phyloP scores from a whole-genome alignment of 1,139 yeast species.

The Geotrichum bryndzae region DNA sequence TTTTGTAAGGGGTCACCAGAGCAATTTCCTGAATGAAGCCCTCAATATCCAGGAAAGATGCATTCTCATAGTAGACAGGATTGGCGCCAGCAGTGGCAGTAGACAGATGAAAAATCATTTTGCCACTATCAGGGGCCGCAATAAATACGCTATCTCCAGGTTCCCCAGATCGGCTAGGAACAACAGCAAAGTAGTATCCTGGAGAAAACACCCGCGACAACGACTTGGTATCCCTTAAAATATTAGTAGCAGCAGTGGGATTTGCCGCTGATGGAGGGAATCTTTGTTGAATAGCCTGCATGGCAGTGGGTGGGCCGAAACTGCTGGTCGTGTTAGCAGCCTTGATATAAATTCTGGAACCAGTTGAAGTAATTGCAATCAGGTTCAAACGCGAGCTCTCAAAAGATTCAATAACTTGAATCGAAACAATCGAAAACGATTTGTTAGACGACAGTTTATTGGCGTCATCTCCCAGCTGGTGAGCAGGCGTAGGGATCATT shows the following conservation, averaged over 20 bases:
- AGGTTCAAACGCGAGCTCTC: constrained; percentile 71
- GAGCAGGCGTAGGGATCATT: constrained; percentile 28
- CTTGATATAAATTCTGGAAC: constrained; percentile 62
- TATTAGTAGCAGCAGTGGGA: constrained; percentile 27
- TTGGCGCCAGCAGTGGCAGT: constrained; percentile 34
- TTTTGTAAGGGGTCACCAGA: constrained; percentile 62
- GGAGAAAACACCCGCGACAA: constrained; percentile 63
- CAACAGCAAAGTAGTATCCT: constrained; percentile 64
- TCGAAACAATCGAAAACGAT: constrained; percentile 13
- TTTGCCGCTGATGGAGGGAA: constrained; percentile 33
- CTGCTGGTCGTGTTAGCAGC: constrained; percentile 29
- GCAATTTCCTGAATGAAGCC: constrained; percentile 68
- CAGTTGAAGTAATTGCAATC: constrained; percentile 80
- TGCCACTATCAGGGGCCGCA: constrained; percentile 76
- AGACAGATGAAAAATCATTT: constrained; percentile 50
- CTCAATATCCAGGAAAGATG: constrained; percentile 62
- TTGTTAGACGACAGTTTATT: not conserved
- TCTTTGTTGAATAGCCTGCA: constrained; percentile 36
- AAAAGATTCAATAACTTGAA: constrained; percentile 25
- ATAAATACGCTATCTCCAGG: constrained; percentile 53
- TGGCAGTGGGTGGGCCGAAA: constrained; percentile 30
- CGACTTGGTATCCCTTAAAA: constrained; percentile 37
- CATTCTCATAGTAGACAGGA: constrained; percentile 67
- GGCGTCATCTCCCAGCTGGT: constrained; percentile 7
- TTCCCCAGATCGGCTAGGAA: constrained; percentile 26